These are phyloP conservation scores for Physcia stellaris DNA, from an alignment of 495 filamentous ascomycete genomes.

Conservation along the genomic window DNA sequence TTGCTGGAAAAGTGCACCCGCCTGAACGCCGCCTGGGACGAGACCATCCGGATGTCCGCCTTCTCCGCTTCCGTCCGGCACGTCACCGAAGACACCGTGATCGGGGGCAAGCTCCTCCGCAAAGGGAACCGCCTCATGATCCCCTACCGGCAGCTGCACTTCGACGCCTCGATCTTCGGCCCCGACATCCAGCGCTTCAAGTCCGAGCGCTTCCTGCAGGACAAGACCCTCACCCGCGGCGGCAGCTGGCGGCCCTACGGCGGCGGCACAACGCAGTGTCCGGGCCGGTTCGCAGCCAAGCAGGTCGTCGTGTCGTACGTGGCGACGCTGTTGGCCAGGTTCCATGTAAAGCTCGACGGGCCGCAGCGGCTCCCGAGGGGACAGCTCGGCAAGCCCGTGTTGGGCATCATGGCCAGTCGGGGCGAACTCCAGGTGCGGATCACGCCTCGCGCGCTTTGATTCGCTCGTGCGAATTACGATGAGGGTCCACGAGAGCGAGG, in stretches of 20 bases:
- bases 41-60: constrained; percentile 10
- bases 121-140: constrained; percentile 19
- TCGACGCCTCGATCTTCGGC: constrained; percentile 16
- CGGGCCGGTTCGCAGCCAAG: constrained; percentile 17
- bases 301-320: constrained; percentile 14
- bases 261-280: constrained; percentile 19
- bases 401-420: constrained; percentile 18
- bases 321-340: constrained; percentile 15
- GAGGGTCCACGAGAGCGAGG: no score
- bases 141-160: constrained; percentile 21
- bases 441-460: background rate
- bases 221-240: constrained; percentile 5
- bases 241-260: constrained; percentile 20
- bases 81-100: constrained; percentile 12
- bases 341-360: constrained; percentile 10
- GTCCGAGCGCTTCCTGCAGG: constrained; percentile 16
- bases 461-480: no score
- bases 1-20: constrained; percentile 10
- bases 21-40: constrained; percentile 12
- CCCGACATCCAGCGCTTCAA: constrained; percentile 5
- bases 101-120: constrained; percentile 13
- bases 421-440: constrained; percentile 7
- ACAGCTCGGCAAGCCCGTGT: constrained; percentile 14
- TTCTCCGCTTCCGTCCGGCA: constrained; percentile 13
- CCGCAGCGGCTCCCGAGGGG: constrained; percentile 11